Evolutionary conservation across 257 asterid species (phyloP).

Genomic region (Solanum rostratum): DNA sequence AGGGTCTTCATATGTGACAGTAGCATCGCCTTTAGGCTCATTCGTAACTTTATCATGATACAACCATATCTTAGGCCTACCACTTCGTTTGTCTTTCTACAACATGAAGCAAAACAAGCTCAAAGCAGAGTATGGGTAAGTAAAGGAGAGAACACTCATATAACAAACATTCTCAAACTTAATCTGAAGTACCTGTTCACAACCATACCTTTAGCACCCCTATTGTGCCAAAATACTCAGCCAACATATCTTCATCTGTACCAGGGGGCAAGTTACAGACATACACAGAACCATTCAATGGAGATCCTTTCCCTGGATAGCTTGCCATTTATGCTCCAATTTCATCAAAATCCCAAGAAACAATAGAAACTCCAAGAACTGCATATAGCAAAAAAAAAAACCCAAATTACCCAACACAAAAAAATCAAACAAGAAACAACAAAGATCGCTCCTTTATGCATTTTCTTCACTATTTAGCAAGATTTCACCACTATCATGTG

Average conservation of each 20-base stretch:
- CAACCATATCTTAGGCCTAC: slow-evolving; percentile 91
- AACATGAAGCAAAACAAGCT: slow-evolving; percentile 8
- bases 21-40: slow-evolving; percentile 99
- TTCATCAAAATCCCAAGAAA: slow-evolving; percentile 30
- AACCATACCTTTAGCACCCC: slow-evolving; percentile 87
- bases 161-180: background rate
- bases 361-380: slow-evolving; percentile 1
- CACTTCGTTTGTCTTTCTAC: slow-evolving; percentile 93
- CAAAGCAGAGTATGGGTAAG: background rate
- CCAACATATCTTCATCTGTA: slow-evolving; percentile 85
- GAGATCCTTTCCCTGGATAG: slow-evolving; percentile 53
- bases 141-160: background rate
- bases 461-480: no score
- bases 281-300: slow-evolving; percentile 71
- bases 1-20: slow-evolving; percentile 95
- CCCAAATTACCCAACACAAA: no score
- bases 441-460: no score
- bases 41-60: slow-evolving; percentile 81
- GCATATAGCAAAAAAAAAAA: background rate
- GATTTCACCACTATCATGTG: no score
- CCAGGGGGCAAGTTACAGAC: slow-evolving; percentile 90
- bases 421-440: no score
- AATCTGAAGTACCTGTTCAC: slow-evolving; percentile 5
- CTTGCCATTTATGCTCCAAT: slow-evolving; percentile 55
- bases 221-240: slow-evolving; percentile 90